Base-by-base conservation (phyloP, 441 rosid genomes). In the Bocquillonia castaneifolia region DNA sequence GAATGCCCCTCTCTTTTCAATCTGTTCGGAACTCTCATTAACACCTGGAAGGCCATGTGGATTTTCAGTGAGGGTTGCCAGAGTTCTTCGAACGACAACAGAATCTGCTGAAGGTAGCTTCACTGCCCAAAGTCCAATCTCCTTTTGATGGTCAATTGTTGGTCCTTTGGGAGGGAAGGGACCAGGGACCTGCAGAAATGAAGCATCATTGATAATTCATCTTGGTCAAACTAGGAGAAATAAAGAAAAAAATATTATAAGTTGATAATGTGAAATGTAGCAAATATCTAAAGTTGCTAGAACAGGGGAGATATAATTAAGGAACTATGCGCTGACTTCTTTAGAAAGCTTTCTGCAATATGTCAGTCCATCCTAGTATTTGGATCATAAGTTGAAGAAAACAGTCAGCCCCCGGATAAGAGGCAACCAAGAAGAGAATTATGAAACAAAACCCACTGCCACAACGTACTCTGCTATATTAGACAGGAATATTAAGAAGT, bases 91-190 rank as follows among this genome's bases (percentile, higher is more conserved):
- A 37, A 93, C 96, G 70, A 86, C 86, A 26, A 81, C 65, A 4
- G 96, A 81, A 72, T 93, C 98, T 31, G 98, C 93, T 1, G 98
- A 89, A 47, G 96, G 95, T 67, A 90, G 78, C 84, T 79, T 92
- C 52, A 88, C 62, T 20, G 96, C 91, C 92, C 91, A 84, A 47
- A 92, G 89, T 40, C 93, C 92, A 70, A 86, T 69, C 75, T 85
- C 79, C 74, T 88, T 83, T 74, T 84, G 95, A 67, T 82, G 81
- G 63, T 92, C 96, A 15, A 90, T 61, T 1, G 62, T 26, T 39
- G 92, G 76, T 40, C 93, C 90, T 80, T 76, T 87, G 51, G 91
- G 78, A 66, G 88, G 87, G 52, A 44, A 64, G 23, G 94, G 85
- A 64, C 93, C 98, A 32, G 82, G 86, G 82, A 93, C 85, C 98